Base-by-base conservation (phyloP, 768 basidiomycete genomes). In the Tulasnella sp. region DNA sequence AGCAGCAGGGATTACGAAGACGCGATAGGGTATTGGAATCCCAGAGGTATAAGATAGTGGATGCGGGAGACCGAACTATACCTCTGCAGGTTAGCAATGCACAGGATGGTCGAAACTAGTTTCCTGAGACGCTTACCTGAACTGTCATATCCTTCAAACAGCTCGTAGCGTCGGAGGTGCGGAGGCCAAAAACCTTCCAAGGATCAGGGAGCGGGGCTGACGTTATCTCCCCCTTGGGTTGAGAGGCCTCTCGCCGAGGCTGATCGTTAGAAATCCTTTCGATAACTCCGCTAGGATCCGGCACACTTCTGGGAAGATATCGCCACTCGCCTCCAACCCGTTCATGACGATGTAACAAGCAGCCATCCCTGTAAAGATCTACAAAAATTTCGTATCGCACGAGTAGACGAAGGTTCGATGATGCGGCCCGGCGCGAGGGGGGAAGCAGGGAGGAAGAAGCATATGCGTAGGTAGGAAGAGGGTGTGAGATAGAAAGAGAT, bases 401-500 rank as follows among this genome's bases (percentile, higher is more conserved):
- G 19, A 40, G 39, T 12, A 46, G 38, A 74, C 44, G 39, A 10
- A 74, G 73, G 18, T 31, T 46, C 21, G 73, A 34, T 40, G 44
- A 74, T 14, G 39, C 44, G 9, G 73, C 73, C 16, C 39, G 38
- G 39, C 36, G 36, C 27, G 75, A 19, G 8, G 75, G 75, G 1
- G 75, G 75, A 14, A 76, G 56, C 12, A 62, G 46, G 24, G 75
- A n/a, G 18, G 44, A 42, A 36, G 39, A 48, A 0, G 46, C 75
- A 31, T 48, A 48, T 52, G 75, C 75, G 14, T 76, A 76, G 21
- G 75, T 48, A 24, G 75, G 75, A 62, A 76, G n/a, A 5, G 75
- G 48, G 24, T 12, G 58, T 8, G 75, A 76, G 58, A 76, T 76
- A 5, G 75, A 48, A 68, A 68, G 62, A 9, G 62, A 68, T 19